Evolutionary conservation across 2,329 filamentous ascomycete genomes (phyloP).

Genomic region (Paraphaeosphaeria minitans): DNA sequence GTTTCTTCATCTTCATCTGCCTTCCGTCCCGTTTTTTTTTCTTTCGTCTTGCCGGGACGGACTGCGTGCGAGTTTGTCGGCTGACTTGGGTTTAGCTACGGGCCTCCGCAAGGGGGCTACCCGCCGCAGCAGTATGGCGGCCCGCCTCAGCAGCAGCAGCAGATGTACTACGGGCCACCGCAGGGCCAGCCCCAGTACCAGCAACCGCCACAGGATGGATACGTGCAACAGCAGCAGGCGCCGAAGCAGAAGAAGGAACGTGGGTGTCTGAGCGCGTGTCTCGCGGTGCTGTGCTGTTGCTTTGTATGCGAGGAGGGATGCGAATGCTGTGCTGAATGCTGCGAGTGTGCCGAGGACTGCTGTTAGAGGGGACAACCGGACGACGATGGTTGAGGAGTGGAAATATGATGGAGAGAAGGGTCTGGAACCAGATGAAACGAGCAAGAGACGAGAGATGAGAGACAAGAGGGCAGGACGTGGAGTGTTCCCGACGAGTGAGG

Average conservation of each 20-base stretch:
- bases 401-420: too few relatives aligned
- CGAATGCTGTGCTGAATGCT: constrained; percentile 67
- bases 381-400: too few relatives aligned
- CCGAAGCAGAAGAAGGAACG: constrained; percentile 49
- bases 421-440: too few relatives aligned
- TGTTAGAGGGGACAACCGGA: constrained; percentile 18
- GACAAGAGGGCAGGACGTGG: too few relatives aligned
- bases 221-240: constrained; percentile 32
- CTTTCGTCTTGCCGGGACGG: too few relatives aligned
- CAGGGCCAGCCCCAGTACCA: constrained; percentile 32
- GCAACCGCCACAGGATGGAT: too few relatives aligned
- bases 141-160: constrained; percentile 30
- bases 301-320: constrained; percentile 68
- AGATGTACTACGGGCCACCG: constrained; percentile 33
- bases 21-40: too few relatives aligned
- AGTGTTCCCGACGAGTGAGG: too few relatives aligned
- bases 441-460: too few relatives aligned
- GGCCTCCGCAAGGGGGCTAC: constrained; percentile 15
- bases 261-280: constrained; percentile 34
- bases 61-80: not conserved
- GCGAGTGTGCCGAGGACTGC: constrained; percentile 49
- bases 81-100: constrained; percentile 20
- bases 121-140: constrained; percentile 17
- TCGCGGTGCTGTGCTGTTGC: constrained; percentile 62
- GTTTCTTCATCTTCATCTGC: too few relatives aligned